Conservation (phyloP, 2,329 filamentous ascomycete genomes). For the Colletotrichum orbiculare region DNA sequence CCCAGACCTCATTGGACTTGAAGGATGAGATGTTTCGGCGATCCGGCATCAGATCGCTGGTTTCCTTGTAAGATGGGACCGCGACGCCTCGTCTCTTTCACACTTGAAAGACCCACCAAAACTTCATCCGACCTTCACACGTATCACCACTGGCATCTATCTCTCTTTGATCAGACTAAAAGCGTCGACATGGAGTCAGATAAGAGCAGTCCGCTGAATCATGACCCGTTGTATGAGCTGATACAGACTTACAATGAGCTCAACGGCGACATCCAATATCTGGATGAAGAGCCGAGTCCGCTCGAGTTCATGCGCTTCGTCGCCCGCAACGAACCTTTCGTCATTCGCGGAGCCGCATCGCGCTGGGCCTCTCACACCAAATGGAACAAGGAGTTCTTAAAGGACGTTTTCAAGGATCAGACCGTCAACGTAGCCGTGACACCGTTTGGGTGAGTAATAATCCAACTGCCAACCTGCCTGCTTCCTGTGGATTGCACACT, state of each 20-base stretch:
- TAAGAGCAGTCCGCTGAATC: background rate
- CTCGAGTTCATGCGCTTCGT: conserved; percentile 86
- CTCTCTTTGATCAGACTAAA: too few species aligned
- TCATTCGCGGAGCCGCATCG: conserved; percentile 71
- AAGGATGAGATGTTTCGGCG: too few species aligned
- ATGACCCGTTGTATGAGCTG: conserved; percentile 62
- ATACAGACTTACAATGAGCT: conserved; percentile 80
- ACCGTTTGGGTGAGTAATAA: conserved; percentile 68
- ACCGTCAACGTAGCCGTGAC: conserved; percentile 82
- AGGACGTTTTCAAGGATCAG: conserved; percentile 62
- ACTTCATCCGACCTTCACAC: conserved; percentile 7
- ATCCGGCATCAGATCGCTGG: too few species aligned
- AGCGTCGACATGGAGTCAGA: conserved; percentile 7
- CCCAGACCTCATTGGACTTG: too few species aligned
- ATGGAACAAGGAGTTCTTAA: conserved; percentile 74
- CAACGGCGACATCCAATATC: conserved; percentile 72
- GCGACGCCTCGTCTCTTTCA: too few species aligned
- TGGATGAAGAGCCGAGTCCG: conserved; percentile 74
- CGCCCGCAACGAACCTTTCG: conserved; percentile 78
- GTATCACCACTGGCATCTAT: conserved; percentile 3
- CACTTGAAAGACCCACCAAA: background rate
- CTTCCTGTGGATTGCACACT: background rate
- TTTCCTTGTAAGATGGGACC: too few species aligned
- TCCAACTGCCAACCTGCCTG: background rate
- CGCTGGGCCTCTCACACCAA: conserved; percentile 70